Evolutionary conservation across 2,329 filamentous ascomycete genomes (phyloP), one percentile per base, ranked within the genome.

Genomic region (Exophiala sp.): DNA sequence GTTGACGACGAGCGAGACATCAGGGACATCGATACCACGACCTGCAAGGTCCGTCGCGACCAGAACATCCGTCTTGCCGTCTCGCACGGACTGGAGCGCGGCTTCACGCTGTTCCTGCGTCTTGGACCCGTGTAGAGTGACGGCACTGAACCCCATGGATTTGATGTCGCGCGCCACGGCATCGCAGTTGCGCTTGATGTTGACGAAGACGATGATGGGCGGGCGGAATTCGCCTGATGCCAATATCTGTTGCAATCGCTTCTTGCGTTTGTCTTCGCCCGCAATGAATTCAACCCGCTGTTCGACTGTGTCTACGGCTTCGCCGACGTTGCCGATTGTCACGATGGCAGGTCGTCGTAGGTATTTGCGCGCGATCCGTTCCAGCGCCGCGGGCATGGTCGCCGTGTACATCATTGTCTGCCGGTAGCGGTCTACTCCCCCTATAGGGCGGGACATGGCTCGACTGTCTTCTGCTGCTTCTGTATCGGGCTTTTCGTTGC

Each of bases 351-450:
- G 93, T 10, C 93, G 82, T 1, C 91, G 86, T 13, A 97, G 81
- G 65, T 98, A 98, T 66, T 95, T 95, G 62, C 90, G 85, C n/a
- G 93, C 93, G 57, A 98, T 97, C 56, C 87, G 86, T 66, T 98
- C 93, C 13, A 98, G 87, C 0, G 86, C 81, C 0, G 86, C 73
- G 1, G 93, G 90, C 93, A 98, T 98, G 22, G 93, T 98, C 46
- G 93, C 93, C 58, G 93, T 97, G 80, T 97, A 98, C 93, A 98
- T 98, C 93, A 98, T 98, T 0, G 93, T 98, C 69, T 98, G 91
- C 52, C 93, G 78, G 72, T 97, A 97, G 18, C 86, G 79, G 62
- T 89, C 85, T 59, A 82, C 81, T 14, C 81, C 81, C 46, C 83
- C 83, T 1, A 95, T 72, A 62, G 86, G 85, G 50, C 81, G 78